These are phyloP conservation scores for Emmonsiellopsis sp. DNA, from an alignment of 2,329 filamentous ascomycete genomes.

Conservation along the genomic window DNA sequence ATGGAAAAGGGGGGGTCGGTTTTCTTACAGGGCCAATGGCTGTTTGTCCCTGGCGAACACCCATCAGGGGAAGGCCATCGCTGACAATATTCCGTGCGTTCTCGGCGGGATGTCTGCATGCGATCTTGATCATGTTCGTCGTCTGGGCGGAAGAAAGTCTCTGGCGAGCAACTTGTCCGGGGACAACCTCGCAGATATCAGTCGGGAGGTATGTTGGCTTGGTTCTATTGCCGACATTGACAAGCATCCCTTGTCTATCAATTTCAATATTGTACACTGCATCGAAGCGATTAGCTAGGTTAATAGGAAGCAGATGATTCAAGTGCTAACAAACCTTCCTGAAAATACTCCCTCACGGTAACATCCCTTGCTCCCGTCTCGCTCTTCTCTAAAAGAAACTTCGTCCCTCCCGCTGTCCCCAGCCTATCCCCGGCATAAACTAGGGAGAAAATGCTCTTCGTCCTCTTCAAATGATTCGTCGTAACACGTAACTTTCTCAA, in stretches of 20 bases:
- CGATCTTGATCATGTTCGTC: slow-evolving; percentile 60
- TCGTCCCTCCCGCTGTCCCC: neutral
- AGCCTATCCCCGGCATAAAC: neutral
- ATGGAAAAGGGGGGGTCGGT: neutral
- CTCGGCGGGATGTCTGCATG: slow-evolving; percentile 55
- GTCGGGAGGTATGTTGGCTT: slow-evolving; percentile 57
- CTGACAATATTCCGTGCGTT: slow-evolving; percentile 60
- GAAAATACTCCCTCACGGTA: slow-evolving; percentile 3
- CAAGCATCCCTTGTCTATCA: slow-evolving; percentile 43
- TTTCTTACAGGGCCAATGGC: slow-evolving; percentile 4
- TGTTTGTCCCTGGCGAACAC: neutral
- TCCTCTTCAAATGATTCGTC: slow-evolving; percentile 8
- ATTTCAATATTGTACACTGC: slow-evolving; percentile 30
- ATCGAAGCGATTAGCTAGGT: neutral
- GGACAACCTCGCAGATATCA: slow-evolving; percentile 54
- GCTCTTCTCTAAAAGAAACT: neutral
- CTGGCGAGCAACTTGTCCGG: slow-evolving; percentile 55
- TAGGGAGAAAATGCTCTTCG: slow-evolving; percentile 11
- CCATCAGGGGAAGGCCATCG: slow-evolving; percentile 32
- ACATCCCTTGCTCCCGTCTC: neutral
- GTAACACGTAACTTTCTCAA: slow-evolving; percentile 12
- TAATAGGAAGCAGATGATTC: neutral
- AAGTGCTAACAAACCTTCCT: neutral
- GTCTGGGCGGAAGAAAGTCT: slow-evolving; percentile 56
- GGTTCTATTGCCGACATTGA: slow-evolving; percentile 54